Base-by-base conservation (phyloP, 2,329 filamentous ascomycete species). In the Cytospora paraplurivora region DNA sequence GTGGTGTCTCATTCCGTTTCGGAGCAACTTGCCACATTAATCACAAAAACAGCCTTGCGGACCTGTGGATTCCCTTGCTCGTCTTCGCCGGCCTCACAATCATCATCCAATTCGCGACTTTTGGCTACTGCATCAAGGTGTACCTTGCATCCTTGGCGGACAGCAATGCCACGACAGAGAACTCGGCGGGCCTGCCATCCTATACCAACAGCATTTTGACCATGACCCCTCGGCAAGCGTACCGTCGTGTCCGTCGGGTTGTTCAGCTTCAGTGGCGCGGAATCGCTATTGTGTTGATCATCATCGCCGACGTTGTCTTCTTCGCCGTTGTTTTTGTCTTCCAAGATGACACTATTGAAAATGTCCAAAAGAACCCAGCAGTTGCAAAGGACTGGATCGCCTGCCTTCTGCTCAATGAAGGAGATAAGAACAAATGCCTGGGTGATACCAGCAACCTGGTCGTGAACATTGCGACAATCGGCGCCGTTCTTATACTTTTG, bases 11-110 rank as follows among this genome's bases (percentile, higher is more conserved):
- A 1, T 98, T 94, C 77, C 89, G 95, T 57, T 97, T 98, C 72
- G 95, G 95, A 59, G 84, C 85, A 55, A 91, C 93, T 34, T 99
- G 95, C 76, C 94, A 97, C 75, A 93, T 98, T 79, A 98, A 98
- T 79, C 92, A 96, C 75, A 78, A 86, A 62, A 86, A 96, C 75
- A 93, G 92, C 66, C 79, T 96, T 74, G 85, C 88, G 37, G 90
- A 90, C 72, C 92, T 97, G 72, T 98, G 94, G 94, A 92, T 93
- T 17, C 96, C 95, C 0, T 77, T 97, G 34, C 81, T 97, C 68
- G 85, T 88, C 5, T 90, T 98, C 71, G 85, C 92, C 38, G 89
- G 86, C 32, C 78, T 89, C 49, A 90, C 93, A 0, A 85, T 92
- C 69, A 80, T 97, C 62, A 82, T 93, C 38, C 95, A 97, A 71